Percentiles rank a stretch among this genome's conserved stretches.
Evolutionary conservation across 148 eudicot species (phyloP).

Genomic region (Camellia japonica): DNA sequence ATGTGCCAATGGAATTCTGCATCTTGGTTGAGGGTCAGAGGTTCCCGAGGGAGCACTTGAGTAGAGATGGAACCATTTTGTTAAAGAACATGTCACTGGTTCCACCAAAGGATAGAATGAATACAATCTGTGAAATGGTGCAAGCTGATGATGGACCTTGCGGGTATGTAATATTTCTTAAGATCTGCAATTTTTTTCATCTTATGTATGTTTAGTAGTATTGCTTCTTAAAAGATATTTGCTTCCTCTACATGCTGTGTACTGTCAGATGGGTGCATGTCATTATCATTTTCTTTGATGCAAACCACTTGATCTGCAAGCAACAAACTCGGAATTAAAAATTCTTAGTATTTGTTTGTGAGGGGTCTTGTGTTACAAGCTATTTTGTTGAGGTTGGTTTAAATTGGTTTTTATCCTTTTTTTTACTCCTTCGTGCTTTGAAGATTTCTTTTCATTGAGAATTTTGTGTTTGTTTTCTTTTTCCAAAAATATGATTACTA

Average conservation of each 20-base stretch:
- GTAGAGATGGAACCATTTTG: slow-evolving; percentile 15
- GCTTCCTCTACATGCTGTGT: slow-evolving; percentile 1
- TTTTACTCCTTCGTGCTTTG: not conserved
- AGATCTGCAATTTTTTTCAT: not conserved
- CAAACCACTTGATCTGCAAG: not conserved
- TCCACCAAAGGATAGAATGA: slow-evolving; percentile 39
- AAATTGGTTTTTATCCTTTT: not conserved
- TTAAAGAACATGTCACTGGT: slow-evolving; percentile 53
- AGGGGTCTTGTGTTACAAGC: not conserved
- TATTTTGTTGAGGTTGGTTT: not conserved
- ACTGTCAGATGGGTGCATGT: not conserved
- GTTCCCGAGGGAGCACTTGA: slow-evolving; percentile 50
- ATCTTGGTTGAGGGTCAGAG: slow-evolving; percentile 70
- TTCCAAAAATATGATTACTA: not conserved
- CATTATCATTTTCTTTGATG: not conserved
- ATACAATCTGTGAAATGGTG: slow-evolving; percentile 49
- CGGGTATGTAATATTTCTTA: slow-evolving; percentile 47
- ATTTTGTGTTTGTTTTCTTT: not conserved
- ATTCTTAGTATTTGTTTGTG: not conserved
- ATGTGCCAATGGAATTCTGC: slow-evolving; percentile 69
- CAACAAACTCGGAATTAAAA: not conserved
- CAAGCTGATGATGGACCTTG: slow-evolving; percentile 46
- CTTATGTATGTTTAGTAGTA: not conserved
- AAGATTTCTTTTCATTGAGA: not conserved
- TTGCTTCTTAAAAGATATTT: slow-evolving; percentile 1